Evolutionary conservation across 2,329 filamentous ascomycete species (phyloP).

Genomic region (Tricladium varicosporioides): DNA sequence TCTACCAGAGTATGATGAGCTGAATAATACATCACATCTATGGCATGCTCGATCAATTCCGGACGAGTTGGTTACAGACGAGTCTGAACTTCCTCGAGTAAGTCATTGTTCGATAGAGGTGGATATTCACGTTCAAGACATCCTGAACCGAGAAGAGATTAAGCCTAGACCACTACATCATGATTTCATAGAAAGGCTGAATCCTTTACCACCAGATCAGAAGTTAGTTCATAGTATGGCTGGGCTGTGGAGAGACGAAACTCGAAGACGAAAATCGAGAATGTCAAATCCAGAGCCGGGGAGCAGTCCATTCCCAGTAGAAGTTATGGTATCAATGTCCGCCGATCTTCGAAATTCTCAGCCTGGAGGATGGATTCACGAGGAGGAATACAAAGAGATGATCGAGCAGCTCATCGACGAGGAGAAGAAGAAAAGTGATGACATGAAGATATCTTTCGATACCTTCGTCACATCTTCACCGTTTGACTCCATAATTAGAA

Average conservation of each 20-base stretch:
- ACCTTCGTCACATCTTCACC: slow-evolving; percentile 57
- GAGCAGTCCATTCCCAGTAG: slow-evolving; percentile 75
- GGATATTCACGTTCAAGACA: slow-evolving; percentile 85
- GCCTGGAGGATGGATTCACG: slow-evolving; percentile 87
- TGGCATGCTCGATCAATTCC: slow-evolving; percentile 80
- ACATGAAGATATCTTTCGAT: slow-evolving; percentile 55
- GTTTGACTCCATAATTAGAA: slow-evolving; percentile 63
- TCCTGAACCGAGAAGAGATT: slow-evolving; percentile 76
- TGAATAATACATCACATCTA: slow-evolving; percentile 58
- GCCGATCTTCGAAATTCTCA: slow-evolving; percentile 72
- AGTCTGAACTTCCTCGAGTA: slow-evolving; percentile 65
- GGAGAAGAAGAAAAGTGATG: slow-evolving; percentile 54
- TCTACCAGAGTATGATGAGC: slow-evolving; percentile 66
- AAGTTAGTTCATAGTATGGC: slow-evolving; percentile 95
- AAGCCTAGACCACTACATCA: slow-evolving; percentile 79
- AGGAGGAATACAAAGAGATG: slow-evolving; percentile 74
- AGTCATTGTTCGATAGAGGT: slow-evolving; percentile 90
- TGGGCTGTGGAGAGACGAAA: slow-evolving; percentile 88
- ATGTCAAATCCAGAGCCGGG: slow-evolving; percentile 63
- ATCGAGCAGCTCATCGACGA: slow-evolving; percentile 61
- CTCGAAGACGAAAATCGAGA: slow-evolving; percentile 69
- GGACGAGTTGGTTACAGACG: slow-evolving; percentile 56
- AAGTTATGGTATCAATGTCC: slow-evolving; percentile 85
- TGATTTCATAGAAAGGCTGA: slow-evolving; percentile 73
- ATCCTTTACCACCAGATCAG: slow-evolving; percentile 62